Percentiles rank a stretch among this genome's conserved stretches.
These are phyloP conservation scores for Trifolium repens DNA, from an alignment of 306 rosid species.

Conservation along the genomic window DNA sequence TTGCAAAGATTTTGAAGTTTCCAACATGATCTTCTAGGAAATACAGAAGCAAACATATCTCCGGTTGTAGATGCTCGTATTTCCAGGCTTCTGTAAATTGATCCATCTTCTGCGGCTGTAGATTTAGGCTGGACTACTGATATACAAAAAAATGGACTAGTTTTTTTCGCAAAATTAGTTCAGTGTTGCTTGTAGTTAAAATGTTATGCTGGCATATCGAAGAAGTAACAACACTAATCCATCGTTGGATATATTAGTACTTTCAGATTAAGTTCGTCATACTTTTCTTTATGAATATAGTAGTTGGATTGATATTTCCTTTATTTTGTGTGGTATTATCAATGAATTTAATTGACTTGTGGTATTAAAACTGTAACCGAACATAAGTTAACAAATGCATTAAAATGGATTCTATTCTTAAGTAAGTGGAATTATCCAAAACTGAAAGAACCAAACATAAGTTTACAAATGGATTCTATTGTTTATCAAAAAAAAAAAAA, in stretches of 20 bases:
- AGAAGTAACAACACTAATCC: neutral
- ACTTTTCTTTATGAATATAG: too few relatives aligned
- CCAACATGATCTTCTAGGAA: constrained; percentile 72
- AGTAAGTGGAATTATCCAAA: too few relatives aligned
- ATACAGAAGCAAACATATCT: constrained; percentile 48
- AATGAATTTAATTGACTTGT: too few relatives aligned
- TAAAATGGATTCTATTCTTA: too few relatives aligned
- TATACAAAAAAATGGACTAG: neutral
- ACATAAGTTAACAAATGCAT: too few relatives aligned
- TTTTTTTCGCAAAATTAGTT: neutral
- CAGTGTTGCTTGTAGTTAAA: constrained; percentile 3
- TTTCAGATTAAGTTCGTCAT: too few relatives aligned
- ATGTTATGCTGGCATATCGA: neutral
- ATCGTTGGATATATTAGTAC: neutral
- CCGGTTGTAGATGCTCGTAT: constrained; percentile 72
- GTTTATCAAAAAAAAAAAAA: too few relatives aligned
- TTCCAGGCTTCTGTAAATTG: constrained; percentile 61
- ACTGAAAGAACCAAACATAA: too few relatives aligned
- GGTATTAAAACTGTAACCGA: too few relatives aligned
- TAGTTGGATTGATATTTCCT: too few relatives aligned
- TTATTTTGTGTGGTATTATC: too few relatives aligned
- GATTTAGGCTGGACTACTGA: constrained; percentile 13
- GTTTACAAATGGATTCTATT: too few relatives aligned
- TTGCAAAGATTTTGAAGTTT: constrained; percentile 77
- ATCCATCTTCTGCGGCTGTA: constrained; percentile 27